These are phyloP conservation scores for Zymoseptoria passerinii DNA, from an alignment of 2,329 filamentous ascomycete genomes.

Conservation along the genomic window DNA sequence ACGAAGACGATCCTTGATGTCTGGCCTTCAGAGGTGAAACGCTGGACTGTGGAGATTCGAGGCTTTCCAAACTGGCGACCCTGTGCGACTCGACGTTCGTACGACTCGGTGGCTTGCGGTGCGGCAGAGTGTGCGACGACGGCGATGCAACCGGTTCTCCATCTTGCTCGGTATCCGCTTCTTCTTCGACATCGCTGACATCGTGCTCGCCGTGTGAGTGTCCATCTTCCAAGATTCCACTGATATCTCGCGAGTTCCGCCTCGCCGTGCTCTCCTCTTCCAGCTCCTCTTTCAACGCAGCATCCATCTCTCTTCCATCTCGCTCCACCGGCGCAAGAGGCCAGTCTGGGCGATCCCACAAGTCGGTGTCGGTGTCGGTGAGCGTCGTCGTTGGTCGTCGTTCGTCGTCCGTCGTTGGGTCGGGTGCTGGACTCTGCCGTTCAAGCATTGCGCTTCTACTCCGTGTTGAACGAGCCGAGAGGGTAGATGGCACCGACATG, in stretches of 20 bases:
- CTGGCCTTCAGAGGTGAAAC: neutral
- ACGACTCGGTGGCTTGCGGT: neutral
- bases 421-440: neutral
- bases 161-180: slow-evolving; percentile 11
- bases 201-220: slow-evolving; percentile 14
- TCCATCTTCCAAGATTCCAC: slow-evolving; percentile 11
- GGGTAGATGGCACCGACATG: neutral
- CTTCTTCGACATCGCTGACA: slow-evolving; percentile 20
- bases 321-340: slow-evolving; percentile 14
- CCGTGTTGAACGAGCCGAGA: neutral
- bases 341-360: slow-evolving; percentile 25
- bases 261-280: slow-evolving; percentile 17
- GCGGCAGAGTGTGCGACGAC: neutral
- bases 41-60: neutral
- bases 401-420: slow-evolving; percentile 15
- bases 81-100: neutral
- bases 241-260: slow-evolving; percentile 16
- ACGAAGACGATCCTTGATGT: neutral
- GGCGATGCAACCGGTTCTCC: neutral
- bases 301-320: slow-evolving; percentile 1
- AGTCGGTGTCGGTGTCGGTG: slow-evolving; percentile 22
- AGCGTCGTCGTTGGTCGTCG: slow-evolving; percentile 21
- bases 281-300: slow-evolving; percentile 13
- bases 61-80: neutral
- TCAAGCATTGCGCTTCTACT: neutral